Evolutionary conservation across 306 rosid species (phyloP), one percentile per base, ranked within the genome.

Genomic region (Vigna hirtella): DNA sequence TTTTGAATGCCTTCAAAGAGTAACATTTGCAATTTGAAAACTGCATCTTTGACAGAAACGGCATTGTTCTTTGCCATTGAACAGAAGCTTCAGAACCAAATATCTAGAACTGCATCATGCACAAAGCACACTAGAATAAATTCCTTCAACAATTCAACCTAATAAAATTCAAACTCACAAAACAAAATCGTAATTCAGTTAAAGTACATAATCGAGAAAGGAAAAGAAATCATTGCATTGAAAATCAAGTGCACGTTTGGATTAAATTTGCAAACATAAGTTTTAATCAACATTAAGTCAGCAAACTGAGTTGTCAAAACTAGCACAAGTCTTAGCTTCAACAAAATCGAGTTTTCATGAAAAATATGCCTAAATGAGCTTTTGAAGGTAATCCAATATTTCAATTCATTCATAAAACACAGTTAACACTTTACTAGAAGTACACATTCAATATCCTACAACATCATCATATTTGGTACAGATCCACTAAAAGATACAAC

Each of bases 1-100:
- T 72, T 84, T 18, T 82, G 77, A 26, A 88, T 72, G 83, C 97
- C 97, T n/a, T 86, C 88, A 78, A 92, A 88, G 63, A 93, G 93
- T 45, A 83, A 74, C 72, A 89, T 85, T 43, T 95, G 98, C 78
- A 95, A 80, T 74, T 86, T 89, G 68, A 81, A 72, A 12, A 92
- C 89, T 36, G 87, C 91, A 51, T 89, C 96, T 72, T 88, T 83
- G 36, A 89, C 86, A 48, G 86, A 73, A 70, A 40, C 9, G 0
- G 59, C 77, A 12, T 80, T 86, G 70, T 82, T 64, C 80, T 81
- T 87, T 28, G 75, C 89, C 97, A 92, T 94, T 30, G 40, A 43
- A 72, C 52, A 52, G 58, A 65, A 22, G 40, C 79, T 66, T 76
- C 61, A 45, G 55, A 62, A 68, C 79, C 61, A 79, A 79, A 26